Base-by-base conservation (phyloP, 768 basidiomycete species). In the Lentinula guzmanii region DNA sequence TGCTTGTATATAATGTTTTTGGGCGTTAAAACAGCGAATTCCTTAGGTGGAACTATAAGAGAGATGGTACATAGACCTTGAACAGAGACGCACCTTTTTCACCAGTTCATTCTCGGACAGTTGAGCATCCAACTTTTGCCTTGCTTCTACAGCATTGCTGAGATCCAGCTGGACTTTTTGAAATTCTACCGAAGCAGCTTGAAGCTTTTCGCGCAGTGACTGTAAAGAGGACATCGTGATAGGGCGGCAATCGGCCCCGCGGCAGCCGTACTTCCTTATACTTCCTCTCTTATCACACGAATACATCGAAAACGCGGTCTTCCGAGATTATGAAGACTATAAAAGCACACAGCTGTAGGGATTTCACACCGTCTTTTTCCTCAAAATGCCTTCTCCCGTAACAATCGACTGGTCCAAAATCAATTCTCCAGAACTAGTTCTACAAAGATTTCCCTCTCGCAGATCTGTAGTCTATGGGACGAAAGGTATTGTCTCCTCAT, bases 21-120 rank as follows among this genome's bases (percentile, higher is more conserved):
- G 4, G 86, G 76, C 46, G 87, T 88, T 60, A 98, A 73, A 33
- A 79, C 76, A 16, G 79, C 76, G 69, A 98, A 94, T 76, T 98
- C 96, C 95, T 98, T 70, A 28, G 4, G 13, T 10, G 21, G 5
- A 4, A 15, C 3, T 28, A 16, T 24, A 0, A n/a, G 37, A 58
- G 43, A 28, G 28, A 16, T 28, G 13, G 33, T 24, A 24, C 34
- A 41, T 50, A 56, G 21, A 50, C n/a, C n/a, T 31, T 15, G 46
- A 57, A 31, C n/a, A 15, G 52, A 11, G 41, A 45, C 72, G 18
- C 42, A 89, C 95, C 83, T 95, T 92, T 71, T 93, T 86, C 50
- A 98, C 96, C 52, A 86, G 77, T 72, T 97, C 92, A 74, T 95
- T 97, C 76, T 98, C 96, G 5, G 89, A 87, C 48, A 89, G 75